Percentiles rank a stretch among this genome's conserved stretches.
Conservation (phyloP, 148 eudicot genomes). For the Vaccinium darrowii region DNA sequence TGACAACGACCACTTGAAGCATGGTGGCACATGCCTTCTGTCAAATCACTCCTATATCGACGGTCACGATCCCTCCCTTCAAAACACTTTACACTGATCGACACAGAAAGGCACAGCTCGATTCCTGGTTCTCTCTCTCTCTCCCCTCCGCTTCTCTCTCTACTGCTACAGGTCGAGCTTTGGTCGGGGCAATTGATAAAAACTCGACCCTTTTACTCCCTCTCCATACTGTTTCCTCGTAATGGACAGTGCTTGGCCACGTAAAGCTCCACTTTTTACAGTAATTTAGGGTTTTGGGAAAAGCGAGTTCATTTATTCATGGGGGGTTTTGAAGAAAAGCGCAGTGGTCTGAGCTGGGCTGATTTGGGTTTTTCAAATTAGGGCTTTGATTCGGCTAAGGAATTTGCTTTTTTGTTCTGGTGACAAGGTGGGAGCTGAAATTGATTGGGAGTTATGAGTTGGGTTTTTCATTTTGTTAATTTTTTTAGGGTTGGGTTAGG, state of each 20-base stretch:
- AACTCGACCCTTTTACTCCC: not conserved
- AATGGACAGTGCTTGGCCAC: constrained; percentile 19
- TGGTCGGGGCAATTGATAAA: constrained; percentile 36
- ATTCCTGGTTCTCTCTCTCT: constrained; percentile 1
- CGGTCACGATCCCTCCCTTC: constrained; percentile 43
- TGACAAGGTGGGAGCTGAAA: not conserved
- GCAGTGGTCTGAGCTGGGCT: constrained; percentile 33
- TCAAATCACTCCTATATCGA: constrained; percentile 50
- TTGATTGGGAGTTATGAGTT: not conserved
- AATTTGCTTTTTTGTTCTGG: not conserved
- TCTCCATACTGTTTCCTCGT: not conserved
- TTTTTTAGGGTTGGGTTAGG: not conserved
- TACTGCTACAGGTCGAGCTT: constrained; percentile 36
- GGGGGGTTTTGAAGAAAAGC: constrained; percentile 17
- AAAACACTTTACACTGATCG: constrained; percentile 26
- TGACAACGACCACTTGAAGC: constrained; percentile 75
- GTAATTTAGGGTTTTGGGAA: not conserved
- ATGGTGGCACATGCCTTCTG: constrained; percentile 99
- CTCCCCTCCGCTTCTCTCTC: not conserved
- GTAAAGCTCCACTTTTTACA: constrained; percentile 12
- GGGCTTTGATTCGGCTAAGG: constrained; percentile 4
- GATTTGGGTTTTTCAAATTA: not conserved
- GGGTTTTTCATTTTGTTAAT: not conserved
- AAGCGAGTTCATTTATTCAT: not conserved
- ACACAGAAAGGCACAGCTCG: constrained; percentile 13